Percentiles rank a stretch among this genome's conserved stretches.
phyloP scores from a whole-genome alignment of 2,329 filamentous ascomycete species.

The Beauveria scarabaeidicola region DNA sequence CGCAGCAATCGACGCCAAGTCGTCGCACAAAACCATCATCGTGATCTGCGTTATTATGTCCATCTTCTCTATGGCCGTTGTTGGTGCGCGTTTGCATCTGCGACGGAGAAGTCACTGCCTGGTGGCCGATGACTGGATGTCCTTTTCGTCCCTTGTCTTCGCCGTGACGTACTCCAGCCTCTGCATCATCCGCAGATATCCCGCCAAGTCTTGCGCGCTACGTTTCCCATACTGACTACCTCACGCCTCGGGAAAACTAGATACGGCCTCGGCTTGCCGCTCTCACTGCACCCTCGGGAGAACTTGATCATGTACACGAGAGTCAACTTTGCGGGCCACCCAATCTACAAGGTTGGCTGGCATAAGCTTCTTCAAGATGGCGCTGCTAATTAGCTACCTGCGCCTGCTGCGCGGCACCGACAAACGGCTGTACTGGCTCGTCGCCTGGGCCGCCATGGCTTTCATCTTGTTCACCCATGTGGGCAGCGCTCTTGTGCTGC shows the following conservation, averaged over 20 bases:
- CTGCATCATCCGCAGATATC: not conserved
- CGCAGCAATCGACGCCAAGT: not conserved
- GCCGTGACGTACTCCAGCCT: not conserved
- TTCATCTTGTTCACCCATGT: not conserved
- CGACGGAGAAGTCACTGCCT: not conserved
- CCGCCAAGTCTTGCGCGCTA: not conserved
- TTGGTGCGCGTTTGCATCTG: not conserved
- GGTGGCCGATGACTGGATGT: not conserved
- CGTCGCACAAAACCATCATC: not conserved
- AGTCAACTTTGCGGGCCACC: not conserved
- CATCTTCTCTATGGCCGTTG: not conserved
- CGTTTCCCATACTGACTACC: not conserved
- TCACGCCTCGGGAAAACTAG: not conserved
- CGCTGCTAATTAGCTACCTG: not conserved
- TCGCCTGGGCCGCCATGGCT: not conserved
- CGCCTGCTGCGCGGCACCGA: not conserved
- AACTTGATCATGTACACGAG: not conserved
- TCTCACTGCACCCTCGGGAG: not conserved
- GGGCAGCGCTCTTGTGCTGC: too few species aligned
- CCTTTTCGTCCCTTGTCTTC: not conserved
- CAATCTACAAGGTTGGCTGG: not conserved
- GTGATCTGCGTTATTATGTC: not conserved
- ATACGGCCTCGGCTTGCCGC: not conserved
- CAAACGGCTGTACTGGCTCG: not conserved
- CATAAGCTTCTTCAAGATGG: not conserved